Evolutionary conservation across 306 rosid species (phyloP), one percentile per base, ranked within the genome.

Genomic region (Echinosophora koreensis): DNA sequence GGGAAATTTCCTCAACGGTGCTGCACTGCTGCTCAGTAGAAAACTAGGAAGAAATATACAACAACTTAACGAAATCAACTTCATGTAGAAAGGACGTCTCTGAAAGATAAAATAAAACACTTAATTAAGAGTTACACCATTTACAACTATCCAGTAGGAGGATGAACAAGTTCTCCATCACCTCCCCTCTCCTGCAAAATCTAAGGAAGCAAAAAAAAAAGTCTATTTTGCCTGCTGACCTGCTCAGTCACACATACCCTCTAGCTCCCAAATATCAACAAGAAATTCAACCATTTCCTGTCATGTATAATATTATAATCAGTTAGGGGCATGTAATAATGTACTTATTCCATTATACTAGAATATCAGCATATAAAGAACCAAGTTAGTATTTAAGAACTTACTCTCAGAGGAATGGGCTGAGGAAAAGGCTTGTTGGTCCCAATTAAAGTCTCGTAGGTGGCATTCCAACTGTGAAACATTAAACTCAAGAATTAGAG

Each of bases 281-380:
- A 92, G 93, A 83, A 90, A 92, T 8, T 90, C 96, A 16, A 90
- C 28, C 97, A 94, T 94, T 82, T 94, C 98, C 98, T 94, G 94
- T 8, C 65, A 82, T 66, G 61, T 77, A 60, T 44, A 60, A 64
- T 41, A n/a, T 37, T 41, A 8, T 32, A 50, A 73, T 51, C 77
- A 60, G 74, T 70, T 58, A 83, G 77, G 77, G 70, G 38, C 47
- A 49, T 55, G 44, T 37, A 14, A 37, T 30, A 22, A 22, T 22
- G 22, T 22, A 22, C 22, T 37, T 34, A 47, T 6, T 38, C 22
- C 58, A 32, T 16, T 30, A 54, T 59, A 22, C 42, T 32, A 30
- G 39, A 46, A 37, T 30, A 81, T 28, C 30, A 69, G 62, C 4
- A 56, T 14, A 71, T 38, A 12, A 50, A 44, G 11, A 44, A 46